Percentiles rank a stretch among this genome's conserved stretches.
Evolutionary conservation across 176 grass and related monocot genomes (phyloP).

Genomic region (Typha latifolia): DNA sequence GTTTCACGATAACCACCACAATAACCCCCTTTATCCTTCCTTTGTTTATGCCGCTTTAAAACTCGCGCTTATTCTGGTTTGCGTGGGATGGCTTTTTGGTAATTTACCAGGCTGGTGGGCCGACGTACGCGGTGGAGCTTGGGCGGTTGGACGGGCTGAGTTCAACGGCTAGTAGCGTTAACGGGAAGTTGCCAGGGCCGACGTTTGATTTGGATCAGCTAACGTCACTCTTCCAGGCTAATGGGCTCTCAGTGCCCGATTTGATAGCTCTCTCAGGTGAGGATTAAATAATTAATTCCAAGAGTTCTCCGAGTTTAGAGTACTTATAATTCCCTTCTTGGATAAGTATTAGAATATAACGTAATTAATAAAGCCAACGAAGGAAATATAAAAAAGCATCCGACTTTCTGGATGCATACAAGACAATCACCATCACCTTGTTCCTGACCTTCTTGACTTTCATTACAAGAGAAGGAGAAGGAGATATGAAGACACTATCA

Average conservation of each 20-base stretch:
- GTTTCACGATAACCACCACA: not conserved
- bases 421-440: too few species aligned
- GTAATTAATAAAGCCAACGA: too few species aligned
- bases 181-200: constrained; percentile 30
- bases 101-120: constrained; percentile 32
- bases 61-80: not conserved
- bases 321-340: too few species aligned
- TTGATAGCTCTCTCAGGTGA: constrained; percentile 73
- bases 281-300: not conserved
- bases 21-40: not conserved
- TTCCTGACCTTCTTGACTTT: too few species aligned
- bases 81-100: not conserved
- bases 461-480: too few species aligned
- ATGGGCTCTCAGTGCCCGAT: constrained; percentile 42
- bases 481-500: too few species aligned
- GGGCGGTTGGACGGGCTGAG: constrained; percentile 51
- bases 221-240: constrained; percentile 31
- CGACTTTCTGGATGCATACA: too few species aligned
- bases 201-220: constrained; percentile 37
- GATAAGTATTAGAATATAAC: too few species aligned
- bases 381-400: too few species aligned
- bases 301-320: not conserved
- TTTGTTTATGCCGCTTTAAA: not conserved
- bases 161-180: constrained; percentile 39
- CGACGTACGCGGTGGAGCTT: constrained; percentile 57